Conservation (phyloP, 495 filamentous ascomycete species). For the Cairneyella variabilis region DNA sequence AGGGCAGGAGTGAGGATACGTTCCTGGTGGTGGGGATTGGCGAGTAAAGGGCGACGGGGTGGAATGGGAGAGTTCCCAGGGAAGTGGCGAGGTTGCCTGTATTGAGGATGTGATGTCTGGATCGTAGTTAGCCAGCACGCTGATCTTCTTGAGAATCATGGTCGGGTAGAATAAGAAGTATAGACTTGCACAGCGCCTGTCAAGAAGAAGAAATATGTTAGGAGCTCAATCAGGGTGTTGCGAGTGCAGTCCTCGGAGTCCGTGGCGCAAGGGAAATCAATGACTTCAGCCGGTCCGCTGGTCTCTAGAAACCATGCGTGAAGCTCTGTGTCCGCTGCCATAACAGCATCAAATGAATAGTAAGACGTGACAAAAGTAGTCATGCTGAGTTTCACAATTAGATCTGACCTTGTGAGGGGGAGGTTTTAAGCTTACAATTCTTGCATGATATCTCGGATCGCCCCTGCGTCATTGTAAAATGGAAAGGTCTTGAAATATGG, state of each 20-base stretch:
- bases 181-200: background rate
- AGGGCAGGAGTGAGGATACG: constrained; percentile 26
- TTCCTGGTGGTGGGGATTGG: constrained; percentile 32
- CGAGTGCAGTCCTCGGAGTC: background rate
- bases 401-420: background rate
- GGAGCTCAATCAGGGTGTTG: constrained; percentile 29
- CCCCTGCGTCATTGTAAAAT: constrained; percentile 34
- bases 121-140: background rate
- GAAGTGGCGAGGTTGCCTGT: constrained; percentile 25
- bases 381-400: constrained; percentile 10
- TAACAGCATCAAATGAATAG: constrained; percentile 22
- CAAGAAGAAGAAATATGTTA: constrained; percentile 31
- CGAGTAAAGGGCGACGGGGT: constrained; percentile 31
- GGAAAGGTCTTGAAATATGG: constrained; percentile 31
- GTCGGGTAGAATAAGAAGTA: background rate
- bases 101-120: constrained; percentile 32
- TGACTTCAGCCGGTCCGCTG: constrained; percentile 21
- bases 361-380: constrained; percentile 31
- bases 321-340: constrained; percentile 30
- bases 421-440: constrained; percentile 18
- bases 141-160: background rate
- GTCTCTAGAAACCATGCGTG: constrained; percentile 30
- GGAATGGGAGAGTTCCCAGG: constrained; percentile 31
- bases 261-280: constrained; percentile 28
- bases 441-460: constrained; percentile 23